phyloP scores from a whole-genome alignment of 2,329 filamentous ascomycete genomes.

The Elsinoe perseae region DNA sequence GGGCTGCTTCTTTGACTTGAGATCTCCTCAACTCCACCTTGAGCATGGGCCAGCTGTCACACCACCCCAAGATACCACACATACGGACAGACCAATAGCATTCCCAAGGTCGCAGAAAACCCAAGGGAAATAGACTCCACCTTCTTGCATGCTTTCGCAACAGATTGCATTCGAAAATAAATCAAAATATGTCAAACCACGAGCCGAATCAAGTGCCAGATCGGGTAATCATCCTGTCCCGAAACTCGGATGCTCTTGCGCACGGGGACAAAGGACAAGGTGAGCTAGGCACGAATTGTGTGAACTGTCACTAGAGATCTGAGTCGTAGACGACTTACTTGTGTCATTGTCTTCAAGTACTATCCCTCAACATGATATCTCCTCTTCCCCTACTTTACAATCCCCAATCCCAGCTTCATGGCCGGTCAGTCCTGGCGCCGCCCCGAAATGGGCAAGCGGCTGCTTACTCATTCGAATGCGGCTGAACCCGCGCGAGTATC shows the following conservation, averaged over 20 bases:
- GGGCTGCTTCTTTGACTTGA: not conserved
- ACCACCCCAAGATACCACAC: not conserved
- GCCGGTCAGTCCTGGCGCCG: not conserved
- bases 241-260: conserved; percentile 12
- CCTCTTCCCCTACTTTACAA: not conserved
- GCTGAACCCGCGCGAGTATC: not conserved
- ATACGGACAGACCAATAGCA: not conserved
- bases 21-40: not conserved
- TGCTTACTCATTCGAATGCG: conserved; percentile 8
- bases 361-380: not conserved
- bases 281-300: conserved; percentile 13
- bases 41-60: conserved; percentile 5
- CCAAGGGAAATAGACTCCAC: not conserved
- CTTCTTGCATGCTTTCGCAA: not conserved
- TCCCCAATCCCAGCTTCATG: not conserved
- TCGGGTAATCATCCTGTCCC: conserved; percentile 5
- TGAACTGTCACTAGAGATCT: not conserved
- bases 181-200: not conserved
- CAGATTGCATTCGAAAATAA: not conserved
- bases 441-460: not conserved
- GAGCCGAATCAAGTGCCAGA: not conserved
- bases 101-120: not conserved
- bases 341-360: not conserved
- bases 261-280: conserved; percentile 8
- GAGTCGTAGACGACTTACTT: not conserved